Evolutionary conservation across 2,329 filamentous ascomycete species (phyloP).

Genomic region (Clathrospora elynae): DNA sequence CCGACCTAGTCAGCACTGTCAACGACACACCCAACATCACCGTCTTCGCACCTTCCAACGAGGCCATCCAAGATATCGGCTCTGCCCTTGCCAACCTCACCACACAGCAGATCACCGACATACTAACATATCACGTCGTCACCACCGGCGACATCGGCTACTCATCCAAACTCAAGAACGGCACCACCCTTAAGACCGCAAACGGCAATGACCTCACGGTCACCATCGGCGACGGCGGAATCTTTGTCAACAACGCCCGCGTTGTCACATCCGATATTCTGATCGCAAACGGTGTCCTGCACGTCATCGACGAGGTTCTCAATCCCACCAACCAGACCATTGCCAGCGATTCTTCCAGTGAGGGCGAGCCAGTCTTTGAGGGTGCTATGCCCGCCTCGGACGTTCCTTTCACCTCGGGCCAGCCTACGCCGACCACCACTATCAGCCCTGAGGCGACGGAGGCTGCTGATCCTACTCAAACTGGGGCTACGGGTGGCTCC

Average conservation of each 20-base stretch:
- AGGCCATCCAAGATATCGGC: conserved; percentile 63
- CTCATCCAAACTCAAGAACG: conserved; percentile 53
- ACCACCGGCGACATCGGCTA: conserved; percentile 59
- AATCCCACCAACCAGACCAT: conserved; percentile 57
- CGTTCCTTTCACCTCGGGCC: conserved; percentile 62
- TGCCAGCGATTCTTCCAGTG: conserved; percentile 52
- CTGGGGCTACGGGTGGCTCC: conserved; percentile 20
- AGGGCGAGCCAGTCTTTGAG: conserved; percentile 60
- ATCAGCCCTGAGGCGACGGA: conserved; percentile 44
- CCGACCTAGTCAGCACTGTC: conserved; percentile 51
- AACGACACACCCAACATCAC: conserved; percentile 58
- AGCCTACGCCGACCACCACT: conserved; percentile 54
- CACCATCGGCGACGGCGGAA: conserved; percentile 41
- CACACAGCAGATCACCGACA: conserved; percentile 54
- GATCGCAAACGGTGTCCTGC: conserved; percentile 53
- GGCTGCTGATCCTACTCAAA: conserved; percentile 23
- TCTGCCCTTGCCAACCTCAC: conserved; percentile 57
- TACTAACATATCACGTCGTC: conserved; percentile 70
- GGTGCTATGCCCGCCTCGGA: conserved; percentile 55
- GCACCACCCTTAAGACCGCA: conserved; percentile 45
- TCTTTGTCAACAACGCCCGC: conserved; percentile 54
- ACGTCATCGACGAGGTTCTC: conserved; percentile 63
- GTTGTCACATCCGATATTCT: conserved; percentile 52
- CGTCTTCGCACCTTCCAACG: conserved; percentile 67
- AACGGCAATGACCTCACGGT: conserved; percentile 50